Evolutionary conservation across 2,329 filamentous ascomycete species (phyloP).

Genomic region (Rhynchosporium agropyri): DNA sequence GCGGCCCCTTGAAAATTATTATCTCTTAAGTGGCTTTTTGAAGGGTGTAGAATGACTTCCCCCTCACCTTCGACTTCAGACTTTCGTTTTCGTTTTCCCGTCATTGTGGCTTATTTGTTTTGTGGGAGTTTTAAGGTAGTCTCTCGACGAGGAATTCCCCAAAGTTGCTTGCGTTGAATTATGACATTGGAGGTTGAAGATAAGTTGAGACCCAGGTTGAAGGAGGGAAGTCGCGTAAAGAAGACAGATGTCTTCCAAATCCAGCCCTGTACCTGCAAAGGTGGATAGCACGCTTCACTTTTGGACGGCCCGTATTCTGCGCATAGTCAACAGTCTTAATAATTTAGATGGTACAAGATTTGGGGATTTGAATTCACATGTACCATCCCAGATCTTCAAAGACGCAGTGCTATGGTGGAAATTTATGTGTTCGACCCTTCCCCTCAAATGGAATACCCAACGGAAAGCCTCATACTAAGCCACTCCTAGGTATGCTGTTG

Average conservation of each 20-base stretch:
- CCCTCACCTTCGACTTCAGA: not conserved
- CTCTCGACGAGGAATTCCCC: too few species aligned
- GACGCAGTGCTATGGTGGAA: too few species aligned
- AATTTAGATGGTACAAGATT: too few species aligned
- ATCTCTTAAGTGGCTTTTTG: not conserved
- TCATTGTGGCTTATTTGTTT: not conserved
- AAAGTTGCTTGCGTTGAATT: not conserved
- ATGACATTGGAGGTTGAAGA: not conserved
- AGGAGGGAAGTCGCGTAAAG: constrained; percentile 3
- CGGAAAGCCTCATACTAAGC: too few species aligned
- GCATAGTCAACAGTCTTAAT: too few species aligned
- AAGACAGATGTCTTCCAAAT: not conserved
- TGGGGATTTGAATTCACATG: too few species aligned
- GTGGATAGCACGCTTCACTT: too few species aligned
- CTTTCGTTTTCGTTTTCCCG: not conserved
- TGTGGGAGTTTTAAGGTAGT: not conserved
- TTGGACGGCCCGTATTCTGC: too few species aligned
- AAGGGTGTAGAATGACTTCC: not conserved
- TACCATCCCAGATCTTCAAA: too few species aligned
- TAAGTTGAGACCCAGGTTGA: not conserved
- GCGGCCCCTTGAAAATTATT: not conserved
- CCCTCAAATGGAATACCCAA: too few species aligned
- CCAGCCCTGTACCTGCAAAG: not conserved
- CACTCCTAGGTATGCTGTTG: too few species aligned
- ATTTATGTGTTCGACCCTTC: too few species aligned